phyloP scores from a whole-genome alignment of 768 basidiomycete species.

The Phaffia tasmanica region DNA sequence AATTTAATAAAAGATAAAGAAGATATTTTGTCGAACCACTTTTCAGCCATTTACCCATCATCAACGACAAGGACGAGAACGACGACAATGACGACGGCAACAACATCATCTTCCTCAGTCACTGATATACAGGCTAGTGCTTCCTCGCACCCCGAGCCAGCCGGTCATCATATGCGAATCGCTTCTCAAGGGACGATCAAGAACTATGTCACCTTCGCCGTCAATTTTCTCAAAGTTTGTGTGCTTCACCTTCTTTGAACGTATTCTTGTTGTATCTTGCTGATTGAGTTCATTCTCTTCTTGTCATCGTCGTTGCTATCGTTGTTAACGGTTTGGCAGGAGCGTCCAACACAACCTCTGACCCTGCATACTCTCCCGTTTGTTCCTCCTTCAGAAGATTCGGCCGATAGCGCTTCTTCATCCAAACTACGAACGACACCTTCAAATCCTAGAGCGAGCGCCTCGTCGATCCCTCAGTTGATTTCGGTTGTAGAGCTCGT shows the following conservation, averaged over 20 bases:
- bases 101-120: too few relatives aligned
- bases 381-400: too few relatives aligned
- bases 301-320: too few relatives aligned
- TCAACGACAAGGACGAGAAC: too few relatives aligned
- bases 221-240: constrained; percentile 48
- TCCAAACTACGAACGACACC: background rate
- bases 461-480: constrained; percentile 14
- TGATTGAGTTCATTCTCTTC: too few relatives aligned
- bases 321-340: background rate
- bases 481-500: constrained; percentile 15
- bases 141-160: too few relatives aligned
- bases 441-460: background rate
- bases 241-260: background rate
- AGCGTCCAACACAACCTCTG: constrained; percentile 16
- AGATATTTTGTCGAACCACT: too few relatives aligned
- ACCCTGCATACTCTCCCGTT: constrained; percentile 17
- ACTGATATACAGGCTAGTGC: too few relatives aligned
- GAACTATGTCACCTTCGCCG: constrained; percentile 47
- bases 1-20: too few relatives aligned
- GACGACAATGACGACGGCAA: too few relatives aligned
- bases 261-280: too few relatives aligned
- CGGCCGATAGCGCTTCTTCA: background rate
- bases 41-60: too few relatives aligned
- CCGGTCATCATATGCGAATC: constrained; percentile 44
- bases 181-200: constrained; percentile 50